phyloP scores from a whole-genome alignment of 73 alveolate species.

The Paramecium primaurelia region DNA sequence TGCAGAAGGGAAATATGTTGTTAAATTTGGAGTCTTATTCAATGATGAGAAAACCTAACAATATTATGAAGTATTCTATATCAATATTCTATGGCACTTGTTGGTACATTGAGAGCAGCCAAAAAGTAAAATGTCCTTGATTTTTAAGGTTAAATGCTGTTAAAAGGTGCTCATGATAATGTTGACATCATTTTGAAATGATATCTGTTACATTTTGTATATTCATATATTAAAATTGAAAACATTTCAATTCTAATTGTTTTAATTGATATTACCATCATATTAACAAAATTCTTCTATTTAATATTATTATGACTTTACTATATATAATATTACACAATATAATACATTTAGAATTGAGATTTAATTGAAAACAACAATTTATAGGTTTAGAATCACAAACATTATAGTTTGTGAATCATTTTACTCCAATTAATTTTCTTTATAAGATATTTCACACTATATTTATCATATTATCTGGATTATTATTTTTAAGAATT shows the following conservation, averaged over 20 bases:
- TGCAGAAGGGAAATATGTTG: conserved; percentile 21
- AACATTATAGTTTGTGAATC: background rate
- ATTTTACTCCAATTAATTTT: too few relatives aligned
- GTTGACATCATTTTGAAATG: conserved; percentile 22
- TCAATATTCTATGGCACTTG: conserved; percentile 12
- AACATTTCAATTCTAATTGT: too few relatives aligned
- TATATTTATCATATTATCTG: too few relatives aligned
- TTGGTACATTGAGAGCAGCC: conserved; percentile 51
- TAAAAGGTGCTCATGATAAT: conserved; percentile 19
- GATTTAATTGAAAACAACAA: too few relatives aligned
- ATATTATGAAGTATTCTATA: conserved; percentile 37
- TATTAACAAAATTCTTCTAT: too few relatives aligned
- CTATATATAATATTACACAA: too few relatives aligned
- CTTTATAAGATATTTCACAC: background rate
- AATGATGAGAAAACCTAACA: conserved; percentile 22
- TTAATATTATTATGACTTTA: too few relatives aligned
- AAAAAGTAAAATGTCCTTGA: conserved; percentile 19
- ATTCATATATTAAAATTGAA: background rate
- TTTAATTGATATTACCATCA: too few relatives aligned
- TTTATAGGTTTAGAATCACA: too few relatives aligned
- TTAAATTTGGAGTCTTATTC: conserved; percentile 31
- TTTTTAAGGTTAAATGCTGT: conserved; percentile 25
- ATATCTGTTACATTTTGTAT: background rate
- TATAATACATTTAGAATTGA: background rate
- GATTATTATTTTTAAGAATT: background rate